Evolutionary conservation across 1,139 yeast genomes (phyloP), one percentile per base, ranked within the genome.

Genomic region (Maudiozyma humilis): DNA sequence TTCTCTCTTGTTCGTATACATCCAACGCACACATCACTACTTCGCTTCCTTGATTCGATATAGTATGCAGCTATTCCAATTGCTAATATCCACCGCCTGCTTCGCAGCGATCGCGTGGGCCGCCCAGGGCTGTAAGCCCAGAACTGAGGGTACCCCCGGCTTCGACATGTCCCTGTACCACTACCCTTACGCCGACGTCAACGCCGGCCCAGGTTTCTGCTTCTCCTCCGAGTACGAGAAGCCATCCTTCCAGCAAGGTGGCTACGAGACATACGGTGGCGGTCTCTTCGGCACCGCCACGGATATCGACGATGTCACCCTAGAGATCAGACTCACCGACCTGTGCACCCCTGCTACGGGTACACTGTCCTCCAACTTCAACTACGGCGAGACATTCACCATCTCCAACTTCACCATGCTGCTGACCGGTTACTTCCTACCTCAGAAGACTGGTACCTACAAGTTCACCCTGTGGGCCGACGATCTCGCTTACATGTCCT

Each of bases 391-490:
- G 14, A 23, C 31, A 13, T 29, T 39, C 6, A 15, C 33, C 16
- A 20, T 38, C 15, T 40, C 52, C 2, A 51, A 56, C 33, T 50
- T 56, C 29, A 45, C 52, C 10, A 38, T 53, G 19, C 60, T 54
- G 42, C 46, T 54, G 8, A 45, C 51, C n/a, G 63, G 63, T 45
- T 60, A 58, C 36, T 59, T 60, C 45, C 27, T 41, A 8, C 50
- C 65, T 19, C 37, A 37, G 6, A 36, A 32, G 8, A 43, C 53
- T 14, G 66, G 66, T 45, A 42, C 49, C 7, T 61, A 61, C 40
- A 47, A 52, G 5, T 25, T 38, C 4, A 47, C 45, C 25, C 60
- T 60, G 44, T 49, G 47, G 18, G 55, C 47, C 3, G 50, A 55
- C 51, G 53, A 59, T 15, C 34, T 19, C 12, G 37, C 37, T 32